Conservation (phyloP, 2,329 filamentous ascomycete species). For the Colletotrichum sp. region DNA sequence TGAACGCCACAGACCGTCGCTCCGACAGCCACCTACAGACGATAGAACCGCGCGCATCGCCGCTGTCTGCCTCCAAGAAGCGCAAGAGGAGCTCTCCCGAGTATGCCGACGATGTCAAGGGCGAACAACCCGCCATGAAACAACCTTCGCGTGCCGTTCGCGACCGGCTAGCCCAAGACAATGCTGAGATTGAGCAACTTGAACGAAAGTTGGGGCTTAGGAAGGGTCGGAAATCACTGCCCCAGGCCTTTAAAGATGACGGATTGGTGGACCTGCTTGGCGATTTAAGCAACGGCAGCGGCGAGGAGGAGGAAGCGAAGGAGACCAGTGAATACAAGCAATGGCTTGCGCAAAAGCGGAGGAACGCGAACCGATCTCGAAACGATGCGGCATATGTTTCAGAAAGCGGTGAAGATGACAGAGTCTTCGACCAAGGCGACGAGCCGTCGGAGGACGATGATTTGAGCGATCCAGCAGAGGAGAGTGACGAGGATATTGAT, state of each 20-base stretch:
- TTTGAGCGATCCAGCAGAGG: constrained; percentile 27
- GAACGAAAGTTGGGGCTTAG: constrained; percentile 88
- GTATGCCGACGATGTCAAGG: constrained; percentile 28
- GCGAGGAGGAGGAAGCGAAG: constrained; percentile 54
- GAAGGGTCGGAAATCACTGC: constrained; percentile 75
- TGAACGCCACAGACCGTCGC: not conserved
- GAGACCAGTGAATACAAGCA: constrained; percentile 61
- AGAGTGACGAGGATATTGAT: not conserved
- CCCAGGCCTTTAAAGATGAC: constrained; percentile 79
- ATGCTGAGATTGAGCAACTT: constrained; percentile 84
- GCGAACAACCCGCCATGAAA: not conserved
- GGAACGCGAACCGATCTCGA: constrained; percentile 41
- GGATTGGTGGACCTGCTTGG: constrained; percentile 81
- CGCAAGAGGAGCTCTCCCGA: constrained; percentile 15
- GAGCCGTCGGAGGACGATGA: constrained; percentile 30
- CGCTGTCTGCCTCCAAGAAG: not conserved
- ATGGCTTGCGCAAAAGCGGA: constrained; percentile 65
- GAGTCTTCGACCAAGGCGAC: not conserved
- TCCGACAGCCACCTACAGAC: not conserved
- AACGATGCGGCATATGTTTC: not conserved
- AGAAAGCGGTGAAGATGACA: constrained; percentile 8
- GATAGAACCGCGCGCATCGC: not conserved
- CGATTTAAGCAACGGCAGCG: constrained; percentile 54
- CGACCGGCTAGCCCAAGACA: constrained; percentile 76
- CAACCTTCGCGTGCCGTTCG: constrained; percentile 41